Conservation (phyloP, 257 asterid genomes). For the Plectranthus barbatus region DNA sequence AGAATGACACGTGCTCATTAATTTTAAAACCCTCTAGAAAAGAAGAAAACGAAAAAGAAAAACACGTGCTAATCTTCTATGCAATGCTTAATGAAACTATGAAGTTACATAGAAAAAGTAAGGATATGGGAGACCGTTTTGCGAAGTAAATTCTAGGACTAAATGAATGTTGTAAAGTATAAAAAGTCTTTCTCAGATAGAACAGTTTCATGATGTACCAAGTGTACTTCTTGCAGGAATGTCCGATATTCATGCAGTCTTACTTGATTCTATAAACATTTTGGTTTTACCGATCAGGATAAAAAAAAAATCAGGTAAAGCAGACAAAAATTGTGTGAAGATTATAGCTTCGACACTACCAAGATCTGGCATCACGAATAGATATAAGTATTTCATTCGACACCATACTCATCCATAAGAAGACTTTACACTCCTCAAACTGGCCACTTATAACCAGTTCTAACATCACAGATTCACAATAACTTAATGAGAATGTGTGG, state of each 20-base stretch:
- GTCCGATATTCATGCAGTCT: no score
- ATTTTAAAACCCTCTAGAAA: not conserved
- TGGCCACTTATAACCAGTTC: not conserved
- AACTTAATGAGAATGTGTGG: not conserved
- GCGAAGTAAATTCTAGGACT: not conserved
- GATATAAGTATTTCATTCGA: not conserved
- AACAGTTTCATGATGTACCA: not conserved
- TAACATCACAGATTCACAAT: not conserved
- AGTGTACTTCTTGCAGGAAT: no score
- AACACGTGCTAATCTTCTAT: not conserved
- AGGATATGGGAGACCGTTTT: not conserved
- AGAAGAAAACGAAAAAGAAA: no score
- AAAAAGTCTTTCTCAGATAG: no score
- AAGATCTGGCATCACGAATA: not conserved
- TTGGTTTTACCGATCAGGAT: no score
- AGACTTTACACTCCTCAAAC: not conserved
- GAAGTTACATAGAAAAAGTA: not conserved
- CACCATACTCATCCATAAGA: not conserved
- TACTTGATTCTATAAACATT: no score
- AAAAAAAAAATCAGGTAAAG: not conserved
- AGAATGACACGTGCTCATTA: not conserved
- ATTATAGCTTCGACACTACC: not conserved
- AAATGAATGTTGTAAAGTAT: not conserved
- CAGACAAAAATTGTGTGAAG: not conserved
- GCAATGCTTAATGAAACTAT: not conserved